These are phyloP conservation scores for Candida neerlandica DNA, from an alignment of 1,139 yeast genomes.

Conservation along the genomic window DNA sequence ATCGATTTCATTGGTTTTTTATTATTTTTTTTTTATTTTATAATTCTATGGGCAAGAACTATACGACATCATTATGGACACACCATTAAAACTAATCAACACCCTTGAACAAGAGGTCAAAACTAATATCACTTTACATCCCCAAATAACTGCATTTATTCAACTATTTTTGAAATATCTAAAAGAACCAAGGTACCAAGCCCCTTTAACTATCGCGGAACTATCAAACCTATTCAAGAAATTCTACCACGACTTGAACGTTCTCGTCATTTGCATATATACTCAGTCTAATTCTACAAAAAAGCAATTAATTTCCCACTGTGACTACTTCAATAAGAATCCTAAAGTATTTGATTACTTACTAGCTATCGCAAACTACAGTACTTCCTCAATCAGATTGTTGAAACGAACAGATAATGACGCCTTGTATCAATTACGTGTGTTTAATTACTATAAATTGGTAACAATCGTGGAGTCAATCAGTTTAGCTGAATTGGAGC, in stretches of 20 bases:
- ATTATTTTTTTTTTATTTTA: background rate
- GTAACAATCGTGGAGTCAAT: conserved; percentile 35
- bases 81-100: conserved; percentile 12
- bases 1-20: no score
- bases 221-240: conserved; percentile 34
- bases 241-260: conserved; percentile 42
- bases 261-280: conserved; percentile 34
- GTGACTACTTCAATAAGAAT: conserved; percentile 30
- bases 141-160: conserved; percentile 15
- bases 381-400: conserved; percentile 40
- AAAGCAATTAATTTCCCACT: conserved; percentile 38
- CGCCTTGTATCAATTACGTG: conserved; percentile 41
- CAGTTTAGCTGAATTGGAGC: conserved; percentile 34
- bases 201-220: conserved; percentile 42
- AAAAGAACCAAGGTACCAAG: conserved; percentile 47
- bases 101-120: conserved; percentile 18
- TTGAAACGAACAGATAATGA: conserved; percentile 39
- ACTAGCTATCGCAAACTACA: conserved; percentile 48
- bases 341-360: conserved; percentile 43
- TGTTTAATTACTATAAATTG: conserved; percentile 46
- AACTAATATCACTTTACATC: conserved; percentile 13
- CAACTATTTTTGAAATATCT: conserved; percentile 37
- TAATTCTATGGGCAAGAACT: background rate
- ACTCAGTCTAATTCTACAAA: conserved; percentile 45
- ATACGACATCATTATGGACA: conserved; percentile 5